These are phyloP conservation scores for Fusarium sarcochroum DNA, from an alignment of 2,329 filamentous ascomycete genomes.

Conservation along the genomic window DNA sequence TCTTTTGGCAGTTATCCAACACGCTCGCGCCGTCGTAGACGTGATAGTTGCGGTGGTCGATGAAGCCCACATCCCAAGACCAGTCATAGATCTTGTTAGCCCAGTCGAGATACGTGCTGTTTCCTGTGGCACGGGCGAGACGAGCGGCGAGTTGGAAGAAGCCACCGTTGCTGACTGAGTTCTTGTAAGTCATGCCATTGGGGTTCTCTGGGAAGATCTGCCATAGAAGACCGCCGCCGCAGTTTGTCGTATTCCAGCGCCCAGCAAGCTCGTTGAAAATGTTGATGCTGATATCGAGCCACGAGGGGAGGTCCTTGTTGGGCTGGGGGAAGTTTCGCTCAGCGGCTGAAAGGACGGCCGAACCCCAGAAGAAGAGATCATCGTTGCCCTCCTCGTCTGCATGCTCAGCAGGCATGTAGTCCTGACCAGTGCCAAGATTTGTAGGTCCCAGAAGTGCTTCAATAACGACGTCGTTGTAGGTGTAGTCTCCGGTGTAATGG, in stretches of 20 bases:
- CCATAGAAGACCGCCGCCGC: constrained; percentile 82
- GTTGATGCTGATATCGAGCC: constrained; percentile 77
- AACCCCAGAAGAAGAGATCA: constrained; percentile 81
- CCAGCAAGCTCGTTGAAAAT: constrained; percentile 79
- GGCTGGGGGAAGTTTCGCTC: constrained; percentile 77
- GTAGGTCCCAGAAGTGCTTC: constrained; percentile 69
- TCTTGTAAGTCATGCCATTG: constrained; percentile 86
- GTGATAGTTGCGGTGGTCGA: constrained; percentile 64
- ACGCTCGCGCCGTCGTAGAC: constrained; percentile 75
- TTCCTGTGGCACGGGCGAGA: constrained; percentile 77
- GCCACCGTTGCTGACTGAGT: constrained; percentile 84
- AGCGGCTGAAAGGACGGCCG: constrained; percentile 76
- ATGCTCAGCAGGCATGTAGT: constrained; percentile 73
- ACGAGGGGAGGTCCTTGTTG: constrained; percentile 68
- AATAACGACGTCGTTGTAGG: constrained; percentile 72
- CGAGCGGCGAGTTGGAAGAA: constrained; percentile 86
- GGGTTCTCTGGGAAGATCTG: constrained; percentile 83
- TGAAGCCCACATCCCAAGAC: constrained; percentile 69
- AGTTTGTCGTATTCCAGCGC: constrained; percentile 78
- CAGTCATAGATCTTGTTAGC: constrained; percentile 77
- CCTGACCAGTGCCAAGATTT: constrained; percentile 68
- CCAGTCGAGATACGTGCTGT: constrained; percentile 76
- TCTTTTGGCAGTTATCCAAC: constrained; percentile 65
- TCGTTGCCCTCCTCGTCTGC: constrained; percentile 78
- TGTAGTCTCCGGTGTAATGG: constrained; percentile 73